Base-by-base conservation (phyloP, 306 rosid genomes). In the Castanospermum australe region DNA sequence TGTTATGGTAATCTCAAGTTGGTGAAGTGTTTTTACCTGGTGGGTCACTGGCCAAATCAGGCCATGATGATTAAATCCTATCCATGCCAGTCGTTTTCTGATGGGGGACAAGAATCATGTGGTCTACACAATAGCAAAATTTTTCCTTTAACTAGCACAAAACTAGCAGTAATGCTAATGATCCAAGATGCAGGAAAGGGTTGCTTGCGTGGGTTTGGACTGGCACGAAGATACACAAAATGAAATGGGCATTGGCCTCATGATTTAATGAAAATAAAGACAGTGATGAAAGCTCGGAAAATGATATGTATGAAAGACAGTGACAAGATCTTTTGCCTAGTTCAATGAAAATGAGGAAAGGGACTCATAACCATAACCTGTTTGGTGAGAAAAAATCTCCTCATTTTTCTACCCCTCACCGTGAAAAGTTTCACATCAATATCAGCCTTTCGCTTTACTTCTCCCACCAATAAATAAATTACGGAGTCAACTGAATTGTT, bases 341-440 rank as follows among this genome's bases (percentile, higher is more conserved):
- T 67, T 72, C 62, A 81, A 59, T 50, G 57, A 71, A 48, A 50
- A 77, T 54, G 75, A 77, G 60, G 75, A 72, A 57, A 57, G 42
- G 13, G 75, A 74, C 33, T 70, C 59, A 28, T 17, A 42, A 22
- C 44, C 20, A 44, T 2, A 28, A 14, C 8, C 7, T 44, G 56
- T 54, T 78, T 67, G 75, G 73, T 67, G 75, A 69, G 82, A 69
- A 71, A 79, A 82, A 87, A 13, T 10, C 8, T 51, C 44, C 50
- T 66, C 38, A 28, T 61, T 45, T 42, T 85, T 70, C 69, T 39
- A 55, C 83, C 80, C 60, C n/a, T n/a, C 62, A 41, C n/a, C 2
- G 89, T 86, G 83, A 92, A 89, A 89, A 79, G 67, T 86, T 83
- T 90, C 92, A 79, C 90, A 75, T 92, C 92, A 90, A 48, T 32